These are phyloP conservation scores for Bacidia gigantensis DNA, from an alignment of 495 filamentous ascomycete species.

Conservation along the genomic window DNA sequence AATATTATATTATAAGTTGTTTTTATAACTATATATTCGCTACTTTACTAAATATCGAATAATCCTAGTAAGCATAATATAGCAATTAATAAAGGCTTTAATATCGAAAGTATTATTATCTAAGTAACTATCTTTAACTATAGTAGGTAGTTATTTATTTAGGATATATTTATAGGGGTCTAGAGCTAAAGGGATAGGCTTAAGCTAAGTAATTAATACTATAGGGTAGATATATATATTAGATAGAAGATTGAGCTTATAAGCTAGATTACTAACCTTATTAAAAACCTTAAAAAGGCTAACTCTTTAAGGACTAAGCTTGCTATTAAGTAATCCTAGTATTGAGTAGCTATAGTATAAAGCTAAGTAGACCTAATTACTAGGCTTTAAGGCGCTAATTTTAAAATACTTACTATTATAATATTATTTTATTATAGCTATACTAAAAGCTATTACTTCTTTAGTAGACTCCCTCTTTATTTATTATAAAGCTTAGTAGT, in stretches of 20 bases:
- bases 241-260: not conserved
- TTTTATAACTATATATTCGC: not conserved
- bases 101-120: not conserved
- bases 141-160: not conserved
- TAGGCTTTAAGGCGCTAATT: no score
- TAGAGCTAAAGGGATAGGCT: not conserved
- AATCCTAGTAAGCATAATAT: not conserved
- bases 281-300: constrained; percentile 2
- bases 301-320: not conserved
- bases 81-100: not conserved
- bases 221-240: not conserved
- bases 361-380: no score
- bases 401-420: not conserved
- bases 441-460: not conserved
- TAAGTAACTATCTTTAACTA: not conserved
- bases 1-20: not conserved
- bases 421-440: not conserved
- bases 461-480: not conserved
- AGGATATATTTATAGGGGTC: not conserved
- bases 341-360: constrained; percentile 4
- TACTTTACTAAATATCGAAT: not conserved
- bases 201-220: not conserved
- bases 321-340: not conserved
- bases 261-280: not conserved
- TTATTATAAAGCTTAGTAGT: not conserved